Evolutionary conservation across 495 filamentous ascomycete genomes (phyloP).

Genomic region (Penicillium turbatum): DNA sequence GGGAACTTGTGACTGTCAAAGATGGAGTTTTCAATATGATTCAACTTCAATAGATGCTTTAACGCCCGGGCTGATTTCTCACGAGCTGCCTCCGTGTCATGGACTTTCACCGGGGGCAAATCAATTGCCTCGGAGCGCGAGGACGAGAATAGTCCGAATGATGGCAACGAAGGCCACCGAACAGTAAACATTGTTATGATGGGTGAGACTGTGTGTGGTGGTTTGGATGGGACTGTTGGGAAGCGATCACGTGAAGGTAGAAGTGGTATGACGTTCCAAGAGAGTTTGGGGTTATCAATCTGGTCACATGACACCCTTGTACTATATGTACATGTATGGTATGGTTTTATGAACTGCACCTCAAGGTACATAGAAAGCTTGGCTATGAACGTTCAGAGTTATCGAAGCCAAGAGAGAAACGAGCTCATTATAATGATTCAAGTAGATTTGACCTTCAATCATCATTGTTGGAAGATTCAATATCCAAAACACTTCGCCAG

Average conservation of each 20-base stretch:
- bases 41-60: constrained; percentile 83
- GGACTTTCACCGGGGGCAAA: constrained; percentile 63
- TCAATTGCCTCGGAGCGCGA: constrained; percentile 46
- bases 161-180: constrained; percentile 23
- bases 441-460: too few species aligned
- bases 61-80: constrained; percentile 78
- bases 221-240: constrained; percentile 22
- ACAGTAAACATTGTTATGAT: constrained; percentile 29
- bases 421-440: too few species aligned
- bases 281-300: constrained; percentile 1
- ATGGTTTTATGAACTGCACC: too few species aligned
- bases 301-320: constrained; percentile 7
- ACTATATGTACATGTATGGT: too few species aligned
- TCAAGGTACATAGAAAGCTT: too few species aligned
- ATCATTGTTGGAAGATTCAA: too few species aligned
- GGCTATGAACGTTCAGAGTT: too few species aligned
- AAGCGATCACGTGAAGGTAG: constrained; percentile 14
- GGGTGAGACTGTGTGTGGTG: background rate
- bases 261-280: constrained; percentile 21
- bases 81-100: constrained; percentile 71
- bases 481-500: too few species aligned
- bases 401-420: too few species aligned
- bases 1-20: constrained; percentile 74
- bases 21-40: constrained; percentile 83
- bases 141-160: constrained; percentile 17